Evolutionary conservation across 1,284 basidiomycete species (phyloP).

Genomic region (Cutaneotrichosporon sp.): DNA sequence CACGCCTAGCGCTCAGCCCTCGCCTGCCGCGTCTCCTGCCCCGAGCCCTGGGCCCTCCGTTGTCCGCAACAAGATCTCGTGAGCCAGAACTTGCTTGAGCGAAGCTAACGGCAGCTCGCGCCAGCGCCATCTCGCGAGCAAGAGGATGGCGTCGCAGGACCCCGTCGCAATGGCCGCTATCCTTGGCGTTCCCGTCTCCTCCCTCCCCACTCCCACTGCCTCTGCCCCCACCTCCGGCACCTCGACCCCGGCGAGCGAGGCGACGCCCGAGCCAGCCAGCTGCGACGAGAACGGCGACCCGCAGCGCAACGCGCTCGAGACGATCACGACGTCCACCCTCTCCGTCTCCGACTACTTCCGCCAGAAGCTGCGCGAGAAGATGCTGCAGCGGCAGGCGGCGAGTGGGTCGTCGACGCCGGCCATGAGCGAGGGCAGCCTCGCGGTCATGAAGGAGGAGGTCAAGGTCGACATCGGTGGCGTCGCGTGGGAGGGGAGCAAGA

Average conservation of each 20-base stretch:
- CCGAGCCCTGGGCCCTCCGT: conserved; percentile 32
- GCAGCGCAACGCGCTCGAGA: conserved; percentile 33
- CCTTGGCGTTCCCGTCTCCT: conserved; percentile 48
- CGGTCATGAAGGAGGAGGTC: conserved; percentile 30
- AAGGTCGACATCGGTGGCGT: conserved; percentile 36
- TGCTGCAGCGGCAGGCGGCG: conserved; percentile 39
- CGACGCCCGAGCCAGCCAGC: conserved; percentile 18
- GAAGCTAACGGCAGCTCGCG: conserved; percentile 42
- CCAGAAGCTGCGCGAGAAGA: conserved; percentile 51
- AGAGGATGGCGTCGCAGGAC: conserved; percentile 47
- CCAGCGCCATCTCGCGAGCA: conserved; percentile 47
- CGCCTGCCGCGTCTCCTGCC: conserved; percentile 17
- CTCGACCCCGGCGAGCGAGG: conserved; percentile 26
- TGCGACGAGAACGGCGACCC: conserved; percentile 2
- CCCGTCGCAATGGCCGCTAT: conserved; percentile 54
- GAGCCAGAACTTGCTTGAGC: conserved; percentile 26
- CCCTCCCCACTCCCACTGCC: conserved; percentile 33
- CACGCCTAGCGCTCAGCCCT: conserved; percentile 24
- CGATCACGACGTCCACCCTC: conserved; percentile 39
- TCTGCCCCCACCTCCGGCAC: conserved; percentile 20
- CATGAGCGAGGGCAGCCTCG: conserved; percentile 31
- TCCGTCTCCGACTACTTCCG: conserved; percentile 53
- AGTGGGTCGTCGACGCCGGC: conserved; percentile 23
- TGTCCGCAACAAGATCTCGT: conserved; percentile 48
- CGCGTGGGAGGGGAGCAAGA: conserved; percentile 43